These are phyloP conservation scores for Amanita pseudoporphyria DNA, from an alignment of 768 basidiomycete genomes.

Conservation along the genomic window DNA sequence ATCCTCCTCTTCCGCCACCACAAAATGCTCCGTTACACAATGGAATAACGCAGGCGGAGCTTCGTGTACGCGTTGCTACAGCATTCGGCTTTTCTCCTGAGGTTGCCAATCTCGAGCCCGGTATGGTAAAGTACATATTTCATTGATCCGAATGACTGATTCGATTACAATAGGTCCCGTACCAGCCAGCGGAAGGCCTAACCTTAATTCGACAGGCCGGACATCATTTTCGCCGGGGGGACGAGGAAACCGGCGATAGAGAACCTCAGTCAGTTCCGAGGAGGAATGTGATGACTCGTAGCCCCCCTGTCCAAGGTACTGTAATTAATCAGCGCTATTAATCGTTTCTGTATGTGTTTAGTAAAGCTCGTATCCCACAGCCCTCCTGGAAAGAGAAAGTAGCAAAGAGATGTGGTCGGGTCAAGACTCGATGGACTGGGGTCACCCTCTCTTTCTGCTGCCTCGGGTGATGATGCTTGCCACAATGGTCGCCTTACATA, in stretches of 20 bases:
- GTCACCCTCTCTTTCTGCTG: not conserved
- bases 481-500: not conserved
- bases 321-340: not conserved
- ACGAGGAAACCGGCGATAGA: no score
- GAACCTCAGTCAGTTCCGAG: not conserved
- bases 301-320: not conserved
- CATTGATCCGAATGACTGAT: not conserved
- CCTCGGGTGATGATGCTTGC: not conserved
- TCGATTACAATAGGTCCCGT: not conserved
- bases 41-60: not conserved
- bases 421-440: conserved; percentile 1
- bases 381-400: not conserved
- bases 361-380: not conserved
- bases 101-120: not conserved
- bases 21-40: no score
- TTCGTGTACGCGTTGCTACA: no score
- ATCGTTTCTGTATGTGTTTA: not conserved
- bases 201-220: not conserved
- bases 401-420: not conserved
- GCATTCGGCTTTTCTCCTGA: no score
- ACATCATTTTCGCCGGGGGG: not conserved
- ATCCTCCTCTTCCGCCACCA: no score
- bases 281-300: not conserved
- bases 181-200: not conserved
- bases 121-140: not conserved